Evolutionary conservation across 768 basidiomycete species (phyloP).

Genomic region (Mycena capillaripes): DNA sequence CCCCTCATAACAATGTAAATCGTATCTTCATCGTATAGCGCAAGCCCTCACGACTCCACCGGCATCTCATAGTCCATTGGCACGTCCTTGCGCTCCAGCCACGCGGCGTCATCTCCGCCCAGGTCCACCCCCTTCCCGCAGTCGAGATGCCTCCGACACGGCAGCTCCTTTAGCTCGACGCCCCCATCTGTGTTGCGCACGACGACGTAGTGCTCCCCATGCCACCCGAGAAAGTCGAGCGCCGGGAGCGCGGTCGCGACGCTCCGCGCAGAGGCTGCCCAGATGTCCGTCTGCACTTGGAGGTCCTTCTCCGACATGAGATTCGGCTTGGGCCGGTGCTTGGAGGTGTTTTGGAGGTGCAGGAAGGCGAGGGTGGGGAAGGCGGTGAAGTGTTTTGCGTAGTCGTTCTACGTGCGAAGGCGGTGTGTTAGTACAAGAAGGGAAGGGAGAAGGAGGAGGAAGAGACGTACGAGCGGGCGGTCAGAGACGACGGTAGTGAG

Average conservation of each 20-base stretch:
- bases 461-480: slow-evolving; percentile 59
- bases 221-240: slow-evolving; percentile 80
- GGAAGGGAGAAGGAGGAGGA: background rate
- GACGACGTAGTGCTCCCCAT: slow-evolving; percentile 79
- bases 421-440: background rate
- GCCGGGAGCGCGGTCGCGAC: slow-evolving; percentile 65
- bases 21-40: background rate
- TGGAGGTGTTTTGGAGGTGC: slow-evolving; percentile 64
- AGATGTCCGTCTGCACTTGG: slow-evolving; percentile 67
- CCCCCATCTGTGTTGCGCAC: slow-evolving; percentile 52
- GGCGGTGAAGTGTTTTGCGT: slow-evolving; percentile 59
- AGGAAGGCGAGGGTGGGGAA: slow-evolving; percentile 71
- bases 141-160: slow-evolving; percentile 68
- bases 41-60: slow-evolving; percentile 3
- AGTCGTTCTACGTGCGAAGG: slow-evolving; percentile 59
- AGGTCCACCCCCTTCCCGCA: slow-evolving; percentile 78
- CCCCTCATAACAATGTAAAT: background rate
- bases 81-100: slow-evolving; percentile 82
- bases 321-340: slow-evolving; percentile 68
- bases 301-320: slow-evolving; percentile 73
- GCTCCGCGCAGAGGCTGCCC: slow-evolving; percentile 64
- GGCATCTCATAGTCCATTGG: slow-evolving; percentile 82
- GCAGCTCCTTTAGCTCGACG: slow-evolving; percentile 72
- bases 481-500: slow-evolving; percentile 66
- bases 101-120: slow-evolving; percentile 71